Percentiles rank a stretch among this genome's conserved stretches.
Evolutionary conservation across 1,139 yeast species (phyloP).

Genomic region (Komagataea norvegica): DNA sequence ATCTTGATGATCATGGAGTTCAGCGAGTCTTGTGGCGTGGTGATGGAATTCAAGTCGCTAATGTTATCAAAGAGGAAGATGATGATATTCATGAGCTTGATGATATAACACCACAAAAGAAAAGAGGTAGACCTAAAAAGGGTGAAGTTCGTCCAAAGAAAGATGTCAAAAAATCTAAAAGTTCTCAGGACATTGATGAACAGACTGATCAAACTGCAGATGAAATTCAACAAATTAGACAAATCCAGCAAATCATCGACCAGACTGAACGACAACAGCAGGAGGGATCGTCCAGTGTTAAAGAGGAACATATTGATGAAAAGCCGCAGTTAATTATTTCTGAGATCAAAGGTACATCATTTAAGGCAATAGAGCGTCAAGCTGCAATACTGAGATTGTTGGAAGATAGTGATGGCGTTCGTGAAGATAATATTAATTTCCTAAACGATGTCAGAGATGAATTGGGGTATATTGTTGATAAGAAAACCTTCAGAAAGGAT

Average conservation of each 20-base stretch:
- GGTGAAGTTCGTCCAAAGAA: constrained; percentile 19
- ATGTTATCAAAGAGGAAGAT: constrained; percentile 8
- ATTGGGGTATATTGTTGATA: constrained; percentile 29
- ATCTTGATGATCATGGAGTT: constrained; percentile 17
- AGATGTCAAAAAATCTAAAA: constrained; percentile 12
- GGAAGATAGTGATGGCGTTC: constrained; percentile 30
- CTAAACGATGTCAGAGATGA: constrained; percentile 23
- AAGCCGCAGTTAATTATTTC: constrained; percentile 8
- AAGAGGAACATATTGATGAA: not conserved
- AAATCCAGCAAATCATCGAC: constrained; percentile 4
- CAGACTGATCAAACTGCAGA: not conserved
- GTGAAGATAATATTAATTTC: constrained; percentile 28
- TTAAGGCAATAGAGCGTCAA: constrained; percentile 31
- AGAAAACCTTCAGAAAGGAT: constrained; percentile 29
- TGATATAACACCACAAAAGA: constrained; percentile 8
- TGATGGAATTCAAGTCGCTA: not conserved
- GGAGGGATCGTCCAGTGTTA: not conserved
- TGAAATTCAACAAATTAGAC: constrained; percentile 7
- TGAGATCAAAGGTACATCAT: constrained; percentile 26
- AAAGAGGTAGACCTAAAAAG: constrained; percentile 25
- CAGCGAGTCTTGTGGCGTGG: constrained; percentile 20
- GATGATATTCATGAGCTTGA: constrained; percentile 1
- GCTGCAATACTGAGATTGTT: constrained; percentile 29
- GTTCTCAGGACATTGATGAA: not conserved
- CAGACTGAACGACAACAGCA: constrained; percentile 1